Percentiles rank a stretch among this genome's conserved stretches.
phyloP scores from a whole-genome alignment of 306 rosid genomes.

The Medicago lupulina region DNA sequence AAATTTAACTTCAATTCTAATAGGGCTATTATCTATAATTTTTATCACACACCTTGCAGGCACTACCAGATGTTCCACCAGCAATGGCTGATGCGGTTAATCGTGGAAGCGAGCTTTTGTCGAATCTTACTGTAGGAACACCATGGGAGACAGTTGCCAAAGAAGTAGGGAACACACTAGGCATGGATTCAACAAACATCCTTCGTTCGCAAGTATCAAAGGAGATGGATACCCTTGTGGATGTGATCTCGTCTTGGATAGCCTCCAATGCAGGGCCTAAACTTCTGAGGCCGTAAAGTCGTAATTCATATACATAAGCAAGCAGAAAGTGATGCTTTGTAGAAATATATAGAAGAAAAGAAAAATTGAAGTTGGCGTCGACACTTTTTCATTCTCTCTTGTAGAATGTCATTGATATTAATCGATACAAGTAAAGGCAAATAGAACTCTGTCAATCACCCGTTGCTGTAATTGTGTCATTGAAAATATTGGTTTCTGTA shows the following conservation, averaged over 20 bases:
- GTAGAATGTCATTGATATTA: conserved; percentile 34
- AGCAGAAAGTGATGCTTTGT: conserved; percentile 7
- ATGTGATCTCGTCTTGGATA: conserved; percentile 80
- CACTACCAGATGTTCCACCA: conserved; percentile 92
- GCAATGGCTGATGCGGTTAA: conserved; percentile 96
- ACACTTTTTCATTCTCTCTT: conserved; percentile 7
- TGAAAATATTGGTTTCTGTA: conserved; percentile 21
- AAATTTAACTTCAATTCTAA: conserved; percentile 6
- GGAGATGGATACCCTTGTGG: conserved; percentile 80
- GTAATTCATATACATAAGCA: neutral
- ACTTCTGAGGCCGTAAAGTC: conserved; percentile 57
- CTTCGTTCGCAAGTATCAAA: conserved; percentile 74
- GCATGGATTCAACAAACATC: conserved; percentile 70
- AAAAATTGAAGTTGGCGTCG: conserved; percentile 19
- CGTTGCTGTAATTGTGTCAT: conserved; percentile 24
- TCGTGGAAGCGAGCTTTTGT: conserved; percentile 84
- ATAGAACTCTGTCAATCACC: conserved; percentile 18
- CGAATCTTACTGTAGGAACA: conserved; percentile 76
- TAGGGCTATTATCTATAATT: neutral
- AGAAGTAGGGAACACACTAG: conserved; percentile 85
- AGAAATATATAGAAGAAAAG: conserved; percentile 27
- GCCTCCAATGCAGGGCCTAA: conserved; percentile 75
- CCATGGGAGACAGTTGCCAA: conserved; percentile 96
- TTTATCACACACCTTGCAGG: conserved; percentile 58
- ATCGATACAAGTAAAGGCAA: conserved; percentile 35